Base-by-base conservation (phyloP, 2,329 filamentous ascomycete genomes). In the Fusarium stilboides region DNA sequence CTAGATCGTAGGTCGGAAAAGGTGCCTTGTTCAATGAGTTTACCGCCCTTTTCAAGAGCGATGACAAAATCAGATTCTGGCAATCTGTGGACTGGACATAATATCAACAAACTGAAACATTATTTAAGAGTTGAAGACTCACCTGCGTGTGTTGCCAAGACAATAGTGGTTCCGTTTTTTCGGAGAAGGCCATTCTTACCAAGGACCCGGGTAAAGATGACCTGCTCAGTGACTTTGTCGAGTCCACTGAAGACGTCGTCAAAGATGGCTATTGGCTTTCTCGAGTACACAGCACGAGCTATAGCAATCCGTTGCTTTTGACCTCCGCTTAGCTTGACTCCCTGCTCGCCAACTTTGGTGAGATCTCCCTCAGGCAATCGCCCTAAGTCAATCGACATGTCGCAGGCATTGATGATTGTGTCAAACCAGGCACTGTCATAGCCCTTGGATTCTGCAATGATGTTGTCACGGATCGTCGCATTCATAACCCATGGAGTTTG, bases 21-120 rank as follows among this genome's bases (percentile, higher is more conserved):
- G 0, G 70, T 76, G 5, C 77, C 77, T 56, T 86, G 80, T 31
- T 85, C 82, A 2, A 80, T 60, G 17, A 86, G 69, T 3, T 68
- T 76, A 0, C 83, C 82, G 4, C 80, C 74, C 12, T 65, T 63
- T 3, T 78, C 78, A 1, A 87, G 77, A 0, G 79, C 81, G 52
- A 86, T 78, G 9, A 87, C 79, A 37, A 82, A 78, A 44, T 85
- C 80, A 3, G 83, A 81, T 1, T 75, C 73, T 0, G 82, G 80
- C 1, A 86, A 69, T 4, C 70, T 67, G 28, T 77, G 74, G 17
- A 77, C 75, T 77, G 22, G 8, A 22, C 6, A 7, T 2, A 7
- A 10, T 24, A 17, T 64, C 6, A 64, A 46, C 13, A 6, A 8
- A 24, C 28, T 17, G 8, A 10, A 37, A 28, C 14, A 50, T 3